phyloP scores from a whole-genome alignment of 2,329 filamentous ascomycete genomes.

The Colletotrichum karsti region DNA sequence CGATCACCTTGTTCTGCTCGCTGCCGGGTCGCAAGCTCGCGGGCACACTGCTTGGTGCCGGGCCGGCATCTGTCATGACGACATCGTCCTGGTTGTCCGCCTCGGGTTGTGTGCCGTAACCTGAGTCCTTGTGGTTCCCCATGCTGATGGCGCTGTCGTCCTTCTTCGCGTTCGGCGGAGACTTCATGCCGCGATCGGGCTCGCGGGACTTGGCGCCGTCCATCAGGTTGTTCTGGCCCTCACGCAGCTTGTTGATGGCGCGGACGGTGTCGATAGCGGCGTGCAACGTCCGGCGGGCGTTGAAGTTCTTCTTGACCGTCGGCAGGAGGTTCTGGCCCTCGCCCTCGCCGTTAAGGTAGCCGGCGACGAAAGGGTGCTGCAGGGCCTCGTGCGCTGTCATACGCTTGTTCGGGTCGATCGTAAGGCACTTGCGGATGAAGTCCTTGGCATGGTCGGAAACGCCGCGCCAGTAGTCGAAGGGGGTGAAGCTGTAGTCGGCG shows the following conservation, averaged over 20 bases:
- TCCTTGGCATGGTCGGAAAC: constrained; percentile 87
- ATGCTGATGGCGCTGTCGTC: constrained; percentile 56
- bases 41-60: constrained; percentile 48
- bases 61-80: constrained; percentile 55
- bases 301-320: constrained; percentile 79
- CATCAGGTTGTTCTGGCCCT: constrained; percentile 70
- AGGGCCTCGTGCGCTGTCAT: constrained; percentile 89
- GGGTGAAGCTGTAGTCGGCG: constrained; percentile 95
- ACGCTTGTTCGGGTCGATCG: constrained; percentile 84
- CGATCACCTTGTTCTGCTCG: constrained; percentile 64
- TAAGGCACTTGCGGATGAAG: constrained; percentile 92
- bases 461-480: constrained; percentile 94
- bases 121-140: constrained; percentile 52
- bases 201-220: constrained; percentile 65
- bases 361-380: constrained; percentile 71
- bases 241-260: constrained; percentile 75
- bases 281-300: constrained; percentile 73
- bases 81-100: constrained; percentile 48
- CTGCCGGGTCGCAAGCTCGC: constrained; percentile 63
- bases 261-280: constrained; percentile 77
- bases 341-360: constrained; percentile 53
- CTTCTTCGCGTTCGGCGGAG: constrained; percentile 42
- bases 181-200: constrained; percentile 48
- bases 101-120: constrained; percentile 54
- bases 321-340: constrained; percentile 71